These are phyloP conservation scores for Nemania diffusa DNA, from an alignment of 2,329 filamentous ascomycete genomes.

Conservation along the genomic window DNA sequence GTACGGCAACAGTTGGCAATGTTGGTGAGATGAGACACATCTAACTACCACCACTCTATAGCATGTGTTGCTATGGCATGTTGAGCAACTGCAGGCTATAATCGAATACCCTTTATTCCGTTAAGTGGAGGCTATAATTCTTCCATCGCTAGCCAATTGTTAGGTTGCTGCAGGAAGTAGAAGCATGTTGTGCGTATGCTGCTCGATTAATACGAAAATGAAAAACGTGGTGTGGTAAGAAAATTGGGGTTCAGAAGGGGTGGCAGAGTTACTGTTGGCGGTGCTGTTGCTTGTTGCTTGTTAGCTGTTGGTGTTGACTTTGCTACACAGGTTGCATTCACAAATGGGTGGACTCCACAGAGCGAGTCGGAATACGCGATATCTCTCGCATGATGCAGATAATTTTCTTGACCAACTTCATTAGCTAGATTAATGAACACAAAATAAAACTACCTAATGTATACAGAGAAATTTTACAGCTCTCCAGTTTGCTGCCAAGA, in stretches of 20 bases:
- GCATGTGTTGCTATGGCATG: not conserved
- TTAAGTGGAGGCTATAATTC: not conserved
- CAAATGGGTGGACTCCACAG: slow-evolving; percentile 5
- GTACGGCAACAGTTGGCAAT: slow-evolving; percentile 27
- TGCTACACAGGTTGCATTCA: slow-evolving; percentile 24
- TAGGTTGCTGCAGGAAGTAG: not conserved
- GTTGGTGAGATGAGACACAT: slow-evolving; percentile 19
- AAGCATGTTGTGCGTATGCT: slow-evolving; percentile 1
- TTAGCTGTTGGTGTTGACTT: slow-evolving; percentile 23
- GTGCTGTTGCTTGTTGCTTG: slow-evolving; percentile 23
- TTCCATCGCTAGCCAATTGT: slow-evolving; percentile 15
- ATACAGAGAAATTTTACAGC: not conserved
- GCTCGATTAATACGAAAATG: not conserved
- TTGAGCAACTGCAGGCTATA: not conserved
- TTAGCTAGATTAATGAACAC: slow-evolving; percentile 34
- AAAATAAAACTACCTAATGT: slow-evolving; percentile 28
- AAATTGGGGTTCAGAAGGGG: not conserved
- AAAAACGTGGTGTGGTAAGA: slow-evolving; percentile 5
- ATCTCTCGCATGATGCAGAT: slow-evolving; percentile 36
- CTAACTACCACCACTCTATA: slow-evolving; percentile 2
- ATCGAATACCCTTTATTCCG: not conserved
- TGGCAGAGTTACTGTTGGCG: slow-evolving; percentile 23
- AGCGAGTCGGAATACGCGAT: slow-evolving; percentile 23
- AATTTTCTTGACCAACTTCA: slow-evolving; percentile 37
- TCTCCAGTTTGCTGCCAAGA: not conserved